Conservation (phyloP, 192 early-diverging fungal genomes). For the Spizellomyces sp. region DNA sequence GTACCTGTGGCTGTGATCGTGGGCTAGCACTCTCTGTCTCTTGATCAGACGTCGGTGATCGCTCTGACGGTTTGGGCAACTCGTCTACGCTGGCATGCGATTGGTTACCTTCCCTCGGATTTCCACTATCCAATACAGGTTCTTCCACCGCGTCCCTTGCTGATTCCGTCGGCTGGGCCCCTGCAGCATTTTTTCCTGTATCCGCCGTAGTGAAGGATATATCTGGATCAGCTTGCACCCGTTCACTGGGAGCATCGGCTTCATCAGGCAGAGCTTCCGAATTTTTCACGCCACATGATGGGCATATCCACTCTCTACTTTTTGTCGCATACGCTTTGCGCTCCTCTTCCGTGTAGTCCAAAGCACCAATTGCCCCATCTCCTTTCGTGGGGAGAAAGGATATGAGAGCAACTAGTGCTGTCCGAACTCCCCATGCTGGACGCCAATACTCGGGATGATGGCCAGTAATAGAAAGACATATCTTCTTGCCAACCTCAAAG, state of each 20-base stretch:
- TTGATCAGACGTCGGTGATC: background rate
- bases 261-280: slow-evolving; percentile 39
- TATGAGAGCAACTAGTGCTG: slow-evolving; percentile 84
- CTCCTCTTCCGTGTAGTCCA: slow-evolving; percentile 72
- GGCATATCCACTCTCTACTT: slow-evolving; percentile 54
- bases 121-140: background rate
- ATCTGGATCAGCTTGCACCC: slow-evolving; percentile 27
- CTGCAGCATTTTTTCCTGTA: background rate
- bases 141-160: background rate
- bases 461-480: slow-evolving; percentile 91
- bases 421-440: slow-evolving; percentile 95
- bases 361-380: slow-evolving; percentile 78
- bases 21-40: background rate
- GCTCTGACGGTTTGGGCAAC: background rate
- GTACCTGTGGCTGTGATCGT: background rate
- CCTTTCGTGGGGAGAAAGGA: slow-evolving; percentile 88
- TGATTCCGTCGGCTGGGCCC: background rate
- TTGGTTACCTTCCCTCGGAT: background rate
- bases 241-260: slow-evolving; percentile 31
- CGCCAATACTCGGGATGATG: slow-evolving; percentile 96
- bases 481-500: slow-evolving; percentile 91
- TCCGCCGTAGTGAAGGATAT: slow-evolving; percentile 20
- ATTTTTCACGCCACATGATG: slow-evolving; percentile 29
- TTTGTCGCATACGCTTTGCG: slow-evolving; percentile 60
- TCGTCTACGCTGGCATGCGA: background rate